Evolutionary conservation across 1,284 basidiomycete genomes (phyloP).

Genomic region (Cutaneotrichosporon arboriforme): DNA sequence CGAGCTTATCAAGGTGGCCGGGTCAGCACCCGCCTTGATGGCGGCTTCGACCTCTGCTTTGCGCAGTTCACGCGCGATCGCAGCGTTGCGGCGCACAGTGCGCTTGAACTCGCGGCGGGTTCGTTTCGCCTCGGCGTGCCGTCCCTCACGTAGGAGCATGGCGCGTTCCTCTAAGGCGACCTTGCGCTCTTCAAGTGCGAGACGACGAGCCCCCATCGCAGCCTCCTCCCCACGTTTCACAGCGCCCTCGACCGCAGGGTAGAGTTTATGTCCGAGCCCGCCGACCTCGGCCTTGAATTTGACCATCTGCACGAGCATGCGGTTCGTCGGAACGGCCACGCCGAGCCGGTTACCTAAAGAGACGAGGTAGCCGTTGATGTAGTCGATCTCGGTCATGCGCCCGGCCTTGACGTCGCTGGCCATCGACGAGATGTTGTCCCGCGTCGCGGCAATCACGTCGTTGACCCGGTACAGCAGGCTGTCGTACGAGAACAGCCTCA

Average conservation of each 20-base stretch:
- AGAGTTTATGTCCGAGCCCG: constrained; percentile 9
- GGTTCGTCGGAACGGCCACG: constrained; percentile 61
- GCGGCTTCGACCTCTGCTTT: background rate
- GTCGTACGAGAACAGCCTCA: constrained; percentile 31
- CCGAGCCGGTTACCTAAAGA: constrained; percentile 59
- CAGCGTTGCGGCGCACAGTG: constrained; percentile 1
- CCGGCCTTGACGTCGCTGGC: constrained; percentile 61
- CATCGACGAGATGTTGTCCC: constrained; percentile 71
- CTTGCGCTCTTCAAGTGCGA: constrained; percentile 9
- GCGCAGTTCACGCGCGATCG: background rate
- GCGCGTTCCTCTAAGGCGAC: constrained; percentile 8
- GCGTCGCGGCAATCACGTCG: constrained; percentile 57
- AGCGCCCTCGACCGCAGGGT: background rate
- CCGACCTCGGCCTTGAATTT: constrained; percentile 50
- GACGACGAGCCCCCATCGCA: background rate
- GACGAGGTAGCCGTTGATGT: constrained; percentile 78
- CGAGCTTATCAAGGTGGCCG: too few relatives aligned
- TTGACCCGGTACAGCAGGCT: constrained; percentile 51
- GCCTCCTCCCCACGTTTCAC: constrained; percentile 1
- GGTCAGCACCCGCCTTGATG: background rate
- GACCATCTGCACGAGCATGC: constrained; percentile 60
- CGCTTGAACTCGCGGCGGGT: constrained; percentile 6
- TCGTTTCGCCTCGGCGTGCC: constrained; percentile 2
- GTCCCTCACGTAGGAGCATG: constrained; percentile 9
- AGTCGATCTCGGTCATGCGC: constrained; percentile 67